Percentiles rank a stretch among this genome's conserved stretches.
Evolutionary conservation across 257 asterid species (phyloP).

Genomic region (Thymus mandschuricus): DNA sequence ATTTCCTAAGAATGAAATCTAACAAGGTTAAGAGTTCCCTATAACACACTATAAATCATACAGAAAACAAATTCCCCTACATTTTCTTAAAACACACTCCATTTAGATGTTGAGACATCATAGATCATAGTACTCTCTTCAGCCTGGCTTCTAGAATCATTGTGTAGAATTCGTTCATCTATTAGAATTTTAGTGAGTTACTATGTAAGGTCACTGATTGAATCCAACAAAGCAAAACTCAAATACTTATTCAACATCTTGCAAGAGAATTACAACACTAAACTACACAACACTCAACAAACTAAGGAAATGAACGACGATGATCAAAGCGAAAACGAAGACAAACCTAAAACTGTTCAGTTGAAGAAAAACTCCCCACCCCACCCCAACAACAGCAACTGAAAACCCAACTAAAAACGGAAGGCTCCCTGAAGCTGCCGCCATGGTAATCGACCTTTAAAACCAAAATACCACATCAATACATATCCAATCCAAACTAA

Average conservation of each 20-base stretch:
- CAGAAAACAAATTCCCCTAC: not conserved
- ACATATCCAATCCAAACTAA: no score
- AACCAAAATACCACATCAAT: no score
- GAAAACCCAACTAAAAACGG: slow-evolving; percentile 87
- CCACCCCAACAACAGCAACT: slow-evolving; percentile 80
- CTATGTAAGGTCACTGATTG: slow-evolving; percentile 5
- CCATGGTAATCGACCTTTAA: no score
- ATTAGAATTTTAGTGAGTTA: slow-evolving; percentile 1
- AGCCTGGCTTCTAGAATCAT: slow-evolving; percentile 12
- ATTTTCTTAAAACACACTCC: not conserved
- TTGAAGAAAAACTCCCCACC: slow-evolving; percentile 85
- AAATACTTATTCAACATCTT: slow-evolving; percentile 4
- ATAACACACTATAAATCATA: not conserved
- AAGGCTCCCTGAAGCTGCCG: no score
- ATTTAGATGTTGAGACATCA: not conserved
- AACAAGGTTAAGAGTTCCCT: slow-evolving; percentile 9
- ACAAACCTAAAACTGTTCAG: slow-evolving; percentile 80
- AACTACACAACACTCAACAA: not conserved
- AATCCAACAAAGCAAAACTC: slow-evolving; percentile 15
- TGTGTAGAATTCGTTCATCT: not conserved
- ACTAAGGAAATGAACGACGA: not conserved
- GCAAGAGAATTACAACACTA: not conserved
- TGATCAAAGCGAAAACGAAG: slow-evolving; percentile 20
- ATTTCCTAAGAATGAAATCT: slow-evolving; percentile 10
- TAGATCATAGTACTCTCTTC: not conserved